Evolutionary conservation across 306 rosid genomes (phyloP).

Genomic region (Rosa persica): DNA sequence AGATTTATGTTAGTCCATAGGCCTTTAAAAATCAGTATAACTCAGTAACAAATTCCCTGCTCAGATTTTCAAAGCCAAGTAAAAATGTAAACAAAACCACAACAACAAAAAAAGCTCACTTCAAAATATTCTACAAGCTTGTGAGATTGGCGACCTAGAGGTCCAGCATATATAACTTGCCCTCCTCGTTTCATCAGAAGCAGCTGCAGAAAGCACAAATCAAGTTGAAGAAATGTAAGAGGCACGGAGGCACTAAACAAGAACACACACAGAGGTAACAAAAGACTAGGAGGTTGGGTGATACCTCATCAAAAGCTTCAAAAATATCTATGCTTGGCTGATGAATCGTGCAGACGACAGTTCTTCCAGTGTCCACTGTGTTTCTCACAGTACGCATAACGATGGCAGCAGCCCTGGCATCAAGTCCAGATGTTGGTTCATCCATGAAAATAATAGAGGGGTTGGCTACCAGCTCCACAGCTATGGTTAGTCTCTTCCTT

Average conservation of each 20-base stretch:
- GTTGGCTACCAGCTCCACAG: constrained; percentile 49
- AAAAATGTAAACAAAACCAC: background rate
- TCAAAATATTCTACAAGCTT: constrained; percentile 42
- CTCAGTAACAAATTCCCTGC: background rate
- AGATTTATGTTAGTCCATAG: background rate
- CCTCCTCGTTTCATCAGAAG: constrained; percentile 47
- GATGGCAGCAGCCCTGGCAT: constrained; percentile 55
- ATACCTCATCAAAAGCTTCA: constrained; percentile 51
- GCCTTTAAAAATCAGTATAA: background rate
- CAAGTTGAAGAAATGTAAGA: background rate
- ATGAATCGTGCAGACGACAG: constrained; percentile 52
- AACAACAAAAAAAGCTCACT: constrained; percentile 25
- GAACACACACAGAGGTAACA: background rate
- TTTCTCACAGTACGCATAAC: constrained; percentile 55
- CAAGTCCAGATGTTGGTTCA: constrained; percentile 54
- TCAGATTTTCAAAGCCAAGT: background rate
- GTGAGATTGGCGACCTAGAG: constrained; percentile 41
- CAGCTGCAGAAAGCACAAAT: constrained; percentile 23
- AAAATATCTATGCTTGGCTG: constrained; percentile 54
- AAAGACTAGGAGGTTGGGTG: background rate
- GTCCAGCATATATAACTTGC: constrained; percentile 43
- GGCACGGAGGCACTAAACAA: background rate
- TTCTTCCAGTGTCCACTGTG: constrained; percentile 50
- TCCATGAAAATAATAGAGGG: constrained; percentile 56
- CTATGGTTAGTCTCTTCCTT: constrained; percentile 49